Evolutionary conservation across 768 basidiomycete genomes (phyloP).

Genomic region (Kondoa subrosea): DNA sequence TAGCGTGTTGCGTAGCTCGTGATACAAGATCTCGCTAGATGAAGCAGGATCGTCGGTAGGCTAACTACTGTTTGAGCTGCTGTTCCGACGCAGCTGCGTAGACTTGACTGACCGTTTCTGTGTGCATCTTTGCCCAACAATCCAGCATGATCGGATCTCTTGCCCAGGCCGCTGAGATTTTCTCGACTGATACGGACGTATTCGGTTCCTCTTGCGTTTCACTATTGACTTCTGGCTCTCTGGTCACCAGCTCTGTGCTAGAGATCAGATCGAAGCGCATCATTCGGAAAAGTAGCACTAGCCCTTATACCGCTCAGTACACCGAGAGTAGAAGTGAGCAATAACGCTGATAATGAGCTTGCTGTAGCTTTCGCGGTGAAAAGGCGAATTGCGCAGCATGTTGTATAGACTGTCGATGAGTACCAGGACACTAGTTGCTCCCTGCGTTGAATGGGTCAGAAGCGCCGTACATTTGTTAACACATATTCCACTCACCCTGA

Average conservation of each 20-base stretch:
- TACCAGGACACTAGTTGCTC: constrained; percentile 65
- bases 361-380: constrained; percentile 86
- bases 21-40: constrained; percentile 42
- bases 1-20: constrained; percentile 65
- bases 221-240: neutral
- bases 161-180: neutral
- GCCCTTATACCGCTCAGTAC: constrained; percentile 69
- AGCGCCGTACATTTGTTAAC: neutral
- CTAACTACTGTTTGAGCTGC: neutral
- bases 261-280: no score
- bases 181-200: neutral
- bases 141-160: neutral
- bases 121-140: neutral
- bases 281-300: no score
- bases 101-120: neutral
- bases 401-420: constrained; percentile 78
- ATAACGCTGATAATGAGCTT: constrained; percentile 84
- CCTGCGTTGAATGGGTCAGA: constrained; percentile 37
- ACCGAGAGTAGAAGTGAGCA: constrained; percentile 89
- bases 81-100: neutral
- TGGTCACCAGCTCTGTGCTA: neutral
- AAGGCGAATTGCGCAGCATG: constrained; percentile 79
- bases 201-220: neutral
- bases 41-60: neutral
- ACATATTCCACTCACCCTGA: constrained; percentile 43